A percentile compares a stretch with the other conserved stretches of the same genome.
Conservation (phyloP, 441 rosid species). For the Arabidopsis lyrata region DNA sequence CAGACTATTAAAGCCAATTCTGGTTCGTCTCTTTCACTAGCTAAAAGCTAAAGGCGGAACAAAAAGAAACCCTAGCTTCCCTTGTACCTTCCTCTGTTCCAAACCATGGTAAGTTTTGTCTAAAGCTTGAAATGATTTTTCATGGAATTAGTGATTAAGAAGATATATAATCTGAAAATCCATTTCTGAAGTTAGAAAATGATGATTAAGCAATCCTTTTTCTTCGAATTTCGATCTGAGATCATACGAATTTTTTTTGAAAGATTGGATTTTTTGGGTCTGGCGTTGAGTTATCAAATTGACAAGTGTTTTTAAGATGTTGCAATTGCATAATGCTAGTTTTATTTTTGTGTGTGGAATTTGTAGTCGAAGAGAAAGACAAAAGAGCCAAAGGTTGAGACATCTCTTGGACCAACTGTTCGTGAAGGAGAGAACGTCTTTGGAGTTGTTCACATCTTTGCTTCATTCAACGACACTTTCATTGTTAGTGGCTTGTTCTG, state of each 20-base stretch:
- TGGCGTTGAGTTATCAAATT: background rate
- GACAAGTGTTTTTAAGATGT: background rate
- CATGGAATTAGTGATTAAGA: background rate
- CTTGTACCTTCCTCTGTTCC: background rate
- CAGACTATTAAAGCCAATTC: slow-evolving; percentile 31
- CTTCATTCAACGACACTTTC: slow-evolving; percentile 56
- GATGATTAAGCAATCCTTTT: background rate
- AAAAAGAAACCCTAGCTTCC: slow-evolving; percentile 33
- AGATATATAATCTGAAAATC: background rate
- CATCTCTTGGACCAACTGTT: slow-evolving; percentile 68
- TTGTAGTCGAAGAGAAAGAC: slow-evolving; percentile 66
- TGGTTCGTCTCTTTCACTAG: slow-evolving; percentile 19
- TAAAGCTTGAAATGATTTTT: background rate
- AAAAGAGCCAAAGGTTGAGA: slow-evolving; percentile 83
- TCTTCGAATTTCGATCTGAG: slow-evolving; percentile 14
- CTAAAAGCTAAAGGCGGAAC: slow-evolving; percentile 9
- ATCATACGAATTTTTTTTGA: background rate
- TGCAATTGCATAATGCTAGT: background rate
- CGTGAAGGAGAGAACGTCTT: slow-evolving; percentile 61
- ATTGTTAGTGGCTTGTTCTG: slow-evolving; percentile 50
- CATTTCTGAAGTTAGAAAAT: background rate
- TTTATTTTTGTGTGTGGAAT: background rate
- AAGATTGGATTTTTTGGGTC: background rate
- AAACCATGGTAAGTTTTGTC: slow-evolving; percentile 44
- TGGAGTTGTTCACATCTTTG: slow-evolving; percentile 43